phyloP scores from a whole-genome alignment of 345 rosid species.

The Noccaea caerulescens region DNA sequence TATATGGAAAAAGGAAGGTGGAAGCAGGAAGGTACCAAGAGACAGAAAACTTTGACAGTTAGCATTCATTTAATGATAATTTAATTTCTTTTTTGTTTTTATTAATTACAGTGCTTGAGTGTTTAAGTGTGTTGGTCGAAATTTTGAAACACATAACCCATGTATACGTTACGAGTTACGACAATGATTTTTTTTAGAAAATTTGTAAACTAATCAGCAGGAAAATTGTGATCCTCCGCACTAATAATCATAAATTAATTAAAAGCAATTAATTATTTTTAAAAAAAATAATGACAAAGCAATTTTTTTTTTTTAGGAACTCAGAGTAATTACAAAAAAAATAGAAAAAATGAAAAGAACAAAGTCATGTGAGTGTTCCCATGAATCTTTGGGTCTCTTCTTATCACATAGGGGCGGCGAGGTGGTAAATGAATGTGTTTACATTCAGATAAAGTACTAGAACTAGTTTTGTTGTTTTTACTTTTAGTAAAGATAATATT shows the following conservation, averaged over 20 bases:
- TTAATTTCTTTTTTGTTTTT: slow-evolving; percentile 1
- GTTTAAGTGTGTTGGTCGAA: slow-evolving; percentile 32
- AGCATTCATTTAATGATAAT: slow-evolving; percentile 41
- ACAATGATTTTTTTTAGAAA: slow-evolving; percentile 28
- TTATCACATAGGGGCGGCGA: slow-evolving; percentile 66
- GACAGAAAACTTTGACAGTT: slow-evolving; percentile 46
- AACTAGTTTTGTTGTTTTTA: neutral
- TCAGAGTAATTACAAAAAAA: slow-evolving; percentile 15
- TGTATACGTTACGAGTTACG: slow-evolving; percentile 28
- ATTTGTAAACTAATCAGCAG: slow-evolving; percentile 15
- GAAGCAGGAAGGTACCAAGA: slow-evolving; percentile 62
- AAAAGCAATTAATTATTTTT: too few species aligned
- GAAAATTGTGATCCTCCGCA: slow-evolving; percentile 22
- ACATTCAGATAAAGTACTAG: slow-evolving; percentile 22
- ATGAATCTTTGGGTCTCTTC: slow-evolving; percentile 47
- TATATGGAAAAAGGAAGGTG: slow-evolving; percentile 56
- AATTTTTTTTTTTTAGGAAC: slow-evolving; percentile 1
- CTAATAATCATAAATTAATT: slow-evolving; percentile 13
- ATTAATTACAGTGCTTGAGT: slow-evolving; percentile 18
- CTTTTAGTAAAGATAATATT: neutral
- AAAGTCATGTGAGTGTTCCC: slow-evolving; percentile 71
- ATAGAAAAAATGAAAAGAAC: slow-evolving; percentile 42
- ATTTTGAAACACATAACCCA: slow-evolving; percentile 28
- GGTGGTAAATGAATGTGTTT: slow-evolving; percentile 57
- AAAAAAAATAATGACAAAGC: neutral